phyloP scores from a whole-genome alignment of 2,329 filamentous ascomycete species.

The Zymoseptoria pseudotritici region DNA sequence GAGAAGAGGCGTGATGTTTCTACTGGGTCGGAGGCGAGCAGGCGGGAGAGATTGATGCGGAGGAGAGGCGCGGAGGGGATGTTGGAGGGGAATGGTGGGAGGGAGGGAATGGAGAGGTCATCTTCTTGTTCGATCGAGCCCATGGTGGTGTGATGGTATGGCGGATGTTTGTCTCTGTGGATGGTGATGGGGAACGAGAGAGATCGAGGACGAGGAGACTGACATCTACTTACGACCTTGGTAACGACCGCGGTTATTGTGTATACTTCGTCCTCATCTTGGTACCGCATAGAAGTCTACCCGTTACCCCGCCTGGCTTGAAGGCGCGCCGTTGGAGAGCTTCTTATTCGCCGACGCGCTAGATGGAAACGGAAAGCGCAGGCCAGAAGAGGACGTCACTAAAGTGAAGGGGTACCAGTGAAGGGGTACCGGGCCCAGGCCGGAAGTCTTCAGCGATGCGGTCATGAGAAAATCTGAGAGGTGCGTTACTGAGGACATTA shows the following conservation, averaged over 20 bases:
- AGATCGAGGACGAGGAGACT: not conserved
- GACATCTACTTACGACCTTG: not conserved
- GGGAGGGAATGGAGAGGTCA: conserved; percentile 8
- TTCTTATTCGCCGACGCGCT: not conserved
- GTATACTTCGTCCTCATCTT: not conserved
- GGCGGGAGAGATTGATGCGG: conserved; percentile 34
- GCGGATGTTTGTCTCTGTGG: not conserved
- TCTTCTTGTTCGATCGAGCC: conserved; percentile 5
- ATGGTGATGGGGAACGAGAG: not conserved
- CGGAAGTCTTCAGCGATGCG: not conserved
- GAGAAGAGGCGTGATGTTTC: conserved; percentile 33
- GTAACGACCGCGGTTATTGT: not conserved
- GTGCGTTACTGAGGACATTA: not conserved
- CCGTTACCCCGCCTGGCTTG: not conserved
- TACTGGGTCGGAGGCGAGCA: conserved; percentile 29
- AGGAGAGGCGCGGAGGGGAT: conserved; percentile 39
- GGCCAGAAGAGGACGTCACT: not conserved
- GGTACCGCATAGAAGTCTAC: not conserved
- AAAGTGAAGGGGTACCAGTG: not conserved
- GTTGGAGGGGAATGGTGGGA: conserved; percentile 36
- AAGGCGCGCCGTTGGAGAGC: not conserved
- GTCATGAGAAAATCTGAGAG: not conserved
- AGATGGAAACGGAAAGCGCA: not conserved
- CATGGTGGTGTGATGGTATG: conserved; percentile 1
- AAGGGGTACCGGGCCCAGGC: not conserved